These are phyloP conservation scores for Murraya koenigii DNA, from an alignment of 345 rosid species.

Conservation along the genomic window DNA sequence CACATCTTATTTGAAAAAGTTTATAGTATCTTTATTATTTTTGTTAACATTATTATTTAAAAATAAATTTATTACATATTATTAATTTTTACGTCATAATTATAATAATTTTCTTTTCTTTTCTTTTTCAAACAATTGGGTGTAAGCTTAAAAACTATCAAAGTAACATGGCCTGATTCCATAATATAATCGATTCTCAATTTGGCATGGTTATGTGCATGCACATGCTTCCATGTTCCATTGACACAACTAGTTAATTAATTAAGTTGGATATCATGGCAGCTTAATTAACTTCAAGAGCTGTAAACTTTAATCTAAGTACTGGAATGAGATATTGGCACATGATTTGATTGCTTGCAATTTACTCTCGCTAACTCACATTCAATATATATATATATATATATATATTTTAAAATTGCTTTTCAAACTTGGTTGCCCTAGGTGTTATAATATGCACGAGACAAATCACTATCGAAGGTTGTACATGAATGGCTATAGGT, in stretches of 20 bases:
- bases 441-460: neutral
- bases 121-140: too few relatives aligned
- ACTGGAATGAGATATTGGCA: slow-evolving; percentile 21
- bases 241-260: neutral
- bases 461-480: neutral
- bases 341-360: slow-evolving; percentile 28
- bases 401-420: neutral
- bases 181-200: too few relatives aligned
- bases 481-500: neutral
- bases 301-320: neutral
- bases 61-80: too few relatives aligned
- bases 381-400: neutral
- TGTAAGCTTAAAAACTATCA: too few relatives aligned
- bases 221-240: slow-evolving; percentile 39
- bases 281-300: neutral
- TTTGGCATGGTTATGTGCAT: neutral
- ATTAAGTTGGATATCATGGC: neutral
- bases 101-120: too few relatives aligned
- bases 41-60: too few relatives aligned
- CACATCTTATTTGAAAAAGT: too few relatives aligned
- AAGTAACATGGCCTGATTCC: too few relatives aligned
- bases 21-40: too few relatives aligned
- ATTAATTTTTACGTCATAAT: too few relatives aligned
- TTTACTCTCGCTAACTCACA: slow-evolving; percentile 6
- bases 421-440: neutral